Base-by-base conservation (phyloP, 2,329 filamentous ascomycete genomes). In the Fusarium aywerte region DNA sequence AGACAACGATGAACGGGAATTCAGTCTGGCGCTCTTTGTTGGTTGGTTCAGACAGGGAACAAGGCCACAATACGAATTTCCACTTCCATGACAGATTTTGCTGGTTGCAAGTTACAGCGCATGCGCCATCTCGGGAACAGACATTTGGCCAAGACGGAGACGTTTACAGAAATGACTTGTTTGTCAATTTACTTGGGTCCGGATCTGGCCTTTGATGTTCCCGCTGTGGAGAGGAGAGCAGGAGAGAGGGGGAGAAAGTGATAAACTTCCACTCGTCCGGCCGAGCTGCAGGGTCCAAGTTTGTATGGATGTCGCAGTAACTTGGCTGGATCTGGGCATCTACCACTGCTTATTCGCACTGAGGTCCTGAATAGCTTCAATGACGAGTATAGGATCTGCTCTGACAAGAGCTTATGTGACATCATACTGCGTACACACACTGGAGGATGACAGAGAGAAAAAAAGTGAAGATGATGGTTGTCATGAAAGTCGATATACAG, bases 351-450 rank as follows among this genome's bases (percentile, higher is more conserved):
- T n/a, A n/a, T n/a, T n/a, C 40, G 31, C 13, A 23, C 7, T 11
- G n/a, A 50, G 40, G 7, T 16, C 35, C 27, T 44, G 49, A 50
- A 67, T 65, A 65, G 64, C 64, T 33, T 65, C 65, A 44, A 38
- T 29, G 23, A 45, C 18, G 8, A 40, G 35, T 21, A 10, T 36
- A 61, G 40, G 53, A 63, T 50, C 44, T 43, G 23, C 20, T 18
- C 12, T 35, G 16, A 5, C 15, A 40, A 58, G 55, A 56, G 69
- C 56, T 62, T 49, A 45, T 18, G 40, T 71, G 66, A 67, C 55
- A 67, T 72, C 55, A 68, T 62, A 29, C 15, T 33, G 16, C 35
- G 29, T 62, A 63, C 59, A 52, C 58, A 60, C 47, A 58, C 62
- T 68, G 47, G 44, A 53, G 60, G 57, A 68, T 48, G 16, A 29